Evolutionary conservation across 2,329 filamentous ascomycete genomes (phyloP).

Genomic region (Microcera coccophila): DNA sequence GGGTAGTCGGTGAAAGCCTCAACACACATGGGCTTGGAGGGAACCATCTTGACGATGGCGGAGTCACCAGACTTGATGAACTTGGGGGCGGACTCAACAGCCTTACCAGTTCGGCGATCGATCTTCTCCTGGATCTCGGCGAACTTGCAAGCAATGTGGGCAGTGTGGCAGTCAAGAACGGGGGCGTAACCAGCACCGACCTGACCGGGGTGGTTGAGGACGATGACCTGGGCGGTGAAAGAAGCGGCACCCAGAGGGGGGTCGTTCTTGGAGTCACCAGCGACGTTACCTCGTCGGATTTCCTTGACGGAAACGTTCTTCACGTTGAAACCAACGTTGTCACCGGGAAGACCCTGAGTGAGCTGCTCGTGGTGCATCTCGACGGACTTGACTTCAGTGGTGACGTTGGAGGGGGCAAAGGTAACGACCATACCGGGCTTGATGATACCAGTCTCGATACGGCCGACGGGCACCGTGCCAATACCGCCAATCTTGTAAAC

Average conservation of each 20-base stretch:
- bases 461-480: slow-evolving; percentile 98
- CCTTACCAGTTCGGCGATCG: slow-evolving; percentile 99
- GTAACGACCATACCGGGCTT: slow-evolving; percentile 92
- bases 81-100: slow-evolving; percentile 86
- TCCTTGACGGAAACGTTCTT: slow-evolving; percentile 99
- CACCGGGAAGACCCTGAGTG: slow-evolving; percentile 87
- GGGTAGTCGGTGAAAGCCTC: slow-evolving; percentile 99
- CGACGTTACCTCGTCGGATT: slow-evolving; percentile 99
- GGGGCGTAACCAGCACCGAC: slow-evolving; percentile 98
- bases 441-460: slow-evolving; percentile 99
- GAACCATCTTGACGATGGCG: slow-evolving; percentile 99
- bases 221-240: slow-evolving; percentile 99
- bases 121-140: slow-evolving; percentile 99
- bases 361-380: slow-evolving; percentile 99
- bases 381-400: slow-evolving; percentile 99
- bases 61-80: slow-evolving; percentile 99
- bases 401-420: slow-evolving; percentile 97
- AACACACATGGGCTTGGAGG: slow-evolving; percentile 99
- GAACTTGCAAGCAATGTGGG: slow-evolving; percentile 99
- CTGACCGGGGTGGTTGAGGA: slow-evolving; percentile 99
- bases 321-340: slow-evolving; percentile 99
- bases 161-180: slow-evolving; percentile 99
- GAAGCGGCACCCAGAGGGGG: slow-evolving; percentile 82
- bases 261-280: slow-evolving; percentile 99
- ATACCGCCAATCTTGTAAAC: slow-evolving; percentile 99